Evolutionary conservation across 345 rosid genomes (phyloP).

Genomic region (Eucalyptus marginata): DNA sequence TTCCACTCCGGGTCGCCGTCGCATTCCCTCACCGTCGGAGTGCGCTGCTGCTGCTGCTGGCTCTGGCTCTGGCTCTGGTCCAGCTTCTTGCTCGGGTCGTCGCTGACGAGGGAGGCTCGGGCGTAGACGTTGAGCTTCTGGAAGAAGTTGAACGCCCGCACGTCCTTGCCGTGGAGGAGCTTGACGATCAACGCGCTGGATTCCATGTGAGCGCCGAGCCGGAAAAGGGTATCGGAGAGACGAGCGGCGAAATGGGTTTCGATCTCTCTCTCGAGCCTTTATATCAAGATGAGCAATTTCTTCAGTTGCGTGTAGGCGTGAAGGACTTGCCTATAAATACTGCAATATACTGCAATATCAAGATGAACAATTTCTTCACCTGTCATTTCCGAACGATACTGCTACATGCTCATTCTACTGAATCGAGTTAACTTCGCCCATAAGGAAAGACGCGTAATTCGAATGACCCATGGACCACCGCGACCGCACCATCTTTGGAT

Average conservation of each 20-base stretch:
- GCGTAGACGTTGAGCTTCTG: slow-evolving; percentile 38
- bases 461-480: not conserved
- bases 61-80: not conserved
- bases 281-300: not conserved
- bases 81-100: slow-evolving; percentile 12
- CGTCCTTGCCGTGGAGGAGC: slow-evolving; percentile 23
- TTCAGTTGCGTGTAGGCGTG: not conserved
- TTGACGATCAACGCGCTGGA: slow-evolving; percentile 21
- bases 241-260: not conserved
- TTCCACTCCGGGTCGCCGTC: slow-evolving; percentile 54
- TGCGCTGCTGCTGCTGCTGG: slow-evolving; percentile 8
- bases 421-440: not conserved
- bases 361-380: not conserved
- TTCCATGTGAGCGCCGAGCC: not conserved
- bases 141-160: slow-evolving; percentile 43
- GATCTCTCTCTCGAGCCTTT: not conserved
- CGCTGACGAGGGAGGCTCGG: slow-evolving; percentile 11
- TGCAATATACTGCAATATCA: not conserved
- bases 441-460: not conserved
- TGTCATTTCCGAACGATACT: not conserved
- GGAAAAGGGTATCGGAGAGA: not conserved
- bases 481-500: not conserved
- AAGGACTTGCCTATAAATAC: not conserved
- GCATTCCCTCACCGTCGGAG: slow-evolving; percentile 28
- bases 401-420: not conserved